Evolutionary conservation across 2,329 filamentous ascomycete genomes (phyloP).

Genomic region (Pseudogymnoascus sp.): DNA sequence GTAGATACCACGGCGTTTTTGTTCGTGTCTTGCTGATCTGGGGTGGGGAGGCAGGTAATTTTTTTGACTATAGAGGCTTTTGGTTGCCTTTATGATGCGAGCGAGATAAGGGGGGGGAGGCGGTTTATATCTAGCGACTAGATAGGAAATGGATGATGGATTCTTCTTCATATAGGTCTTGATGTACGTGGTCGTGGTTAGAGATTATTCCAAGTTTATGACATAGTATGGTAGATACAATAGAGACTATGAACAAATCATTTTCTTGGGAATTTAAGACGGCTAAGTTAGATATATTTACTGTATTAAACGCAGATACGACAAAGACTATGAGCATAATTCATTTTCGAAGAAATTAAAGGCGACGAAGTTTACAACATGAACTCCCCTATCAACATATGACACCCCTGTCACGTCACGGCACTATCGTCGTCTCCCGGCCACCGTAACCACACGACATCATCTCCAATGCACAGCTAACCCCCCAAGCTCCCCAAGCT

Average conservation of each 20-base stretch:
- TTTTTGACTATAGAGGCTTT: slow-evolving; percentile 3
- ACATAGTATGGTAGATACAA: not conserved
- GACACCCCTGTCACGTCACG: not conserved
- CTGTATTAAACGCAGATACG: not conserved
- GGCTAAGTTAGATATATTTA: not conserved
- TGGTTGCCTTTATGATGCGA: not conserved
- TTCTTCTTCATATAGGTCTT: not conserved
- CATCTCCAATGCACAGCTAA: slow-evolving; percentile 2
- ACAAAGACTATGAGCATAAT: no score
- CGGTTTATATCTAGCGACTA: not conserved
- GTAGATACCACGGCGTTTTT: slow-evolving; percentile 4
- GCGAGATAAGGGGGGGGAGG: not conserved
- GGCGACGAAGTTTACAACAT: no score
- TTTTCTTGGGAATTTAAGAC: not conserved
- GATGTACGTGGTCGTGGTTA: not conserved
- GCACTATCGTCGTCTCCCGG: not conserved
- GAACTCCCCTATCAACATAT: not conserved
- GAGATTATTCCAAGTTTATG: not conserved
- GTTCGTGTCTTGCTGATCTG: not conserved
- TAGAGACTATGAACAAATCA: not conserved
- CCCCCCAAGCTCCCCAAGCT: not conserved
- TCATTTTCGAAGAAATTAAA: no score
- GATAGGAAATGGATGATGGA: slow-evolving; percentile 3
- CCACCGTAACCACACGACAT: slow-evolving; percentile 4
- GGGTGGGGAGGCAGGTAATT: not conserved